Percentiles rank a stretch among this genome's conserved stretches.
These are phyloP conservation scores for Gamarada debralockiae DNA, from an alignment of 495 filamentous ascomycete species.

Conservation along the genomic window DNA sequence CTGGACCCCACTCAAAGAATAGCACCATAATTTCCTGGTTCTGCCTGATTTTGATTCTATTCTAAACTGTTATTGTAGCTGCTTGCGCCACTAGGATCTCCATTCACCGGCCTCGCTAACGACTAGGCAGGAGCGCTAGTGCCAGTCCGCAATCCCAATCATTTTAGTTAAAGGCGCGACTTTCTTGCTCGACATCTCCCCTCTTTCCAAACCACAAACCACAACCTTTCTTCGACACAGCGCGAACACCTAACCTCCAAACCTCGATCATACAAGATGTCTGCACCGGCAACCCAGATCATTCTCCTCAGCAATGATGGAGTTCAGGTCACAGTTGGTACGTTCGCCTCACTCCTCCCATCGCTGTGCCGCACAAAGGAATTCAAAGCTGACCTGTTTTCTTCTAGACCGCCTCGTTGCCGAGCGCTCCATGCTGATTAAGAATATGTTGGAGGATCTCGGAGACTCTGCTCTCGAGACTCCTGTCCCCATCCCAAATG, in stretches of 20 bases:
- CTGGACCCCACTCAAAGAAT: too few species aligned
- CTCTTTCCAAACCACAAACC: neutral
- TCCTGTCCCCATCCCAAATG: slow-evolving; percentile 84
- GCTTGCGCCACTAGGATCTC: too few species aligned
- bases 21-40: too few species aligned
- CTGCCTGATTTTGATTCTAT: too few species aligned
- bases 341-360: slow-evolving; percentile 20
- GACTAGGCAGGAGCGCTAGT: too few species aligned
- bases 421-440: slow-evolving; percentile 91
- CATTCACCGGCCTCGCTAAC: too few species aligned
- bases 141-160: too few species aligned
- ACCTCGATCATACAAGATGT: slow-evolving; percentile 28
- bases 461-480: slow-evolving; percentile 62
- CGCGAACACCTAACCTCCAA: neutral
- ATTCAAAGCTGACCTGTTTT: slow-evolving; percentile 3
- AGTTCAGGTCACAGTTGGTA: slow-evolving; percentile 52
- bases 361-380: slow-evolving; percentile 1
- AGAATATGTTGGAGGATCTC: slow-evolving; percentile 95
- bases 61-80: too few species aligned
- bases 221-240: neutral
- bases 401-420: slow-evolving; percentile 74
- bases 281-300: slow-evolving; percentile 31
- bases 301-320: slow-evolving; percentile 56
- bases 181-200: neutral
- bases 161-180: neutral